Evolutionary conservation across 1,139 yeast species (phyloP).

Genomic region (Magnusiomyces sp.): DNA sequence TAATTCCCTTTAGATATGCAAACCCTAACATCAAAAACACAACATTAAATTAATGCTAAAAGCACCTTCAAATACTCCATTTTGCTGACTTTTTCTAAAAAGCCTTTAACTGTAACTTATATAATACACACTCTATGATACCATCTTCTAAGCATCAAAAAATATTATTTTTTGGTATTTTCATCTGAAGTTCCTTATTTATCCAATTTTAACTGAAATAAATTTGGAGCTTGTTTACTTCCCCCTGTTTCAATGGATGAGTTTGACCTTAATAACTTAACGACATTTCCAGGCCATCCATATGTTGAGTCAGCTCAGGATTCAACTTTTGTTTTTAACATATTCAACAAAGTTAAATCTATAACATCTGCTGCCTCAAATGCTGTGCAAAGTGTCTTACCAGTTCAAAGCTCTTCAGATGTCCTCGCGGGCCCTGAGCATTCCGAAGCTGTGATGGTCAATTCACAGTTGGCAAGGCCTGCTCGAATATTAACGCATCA

Average conservation of each 20-base stretch:
- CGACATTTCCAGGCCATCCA: conserved; percentile 25
- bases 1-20: too few relatives aligned
- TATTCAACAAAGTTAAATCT: conserved; percentile 23
- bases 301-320: conserved; percentile 21
- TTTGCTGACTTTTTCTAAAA: too few relatives aligned
- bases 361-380: conserved; percentile 24
- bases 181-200: too few relatives aligned
- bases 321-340: conserved; percentile 19
- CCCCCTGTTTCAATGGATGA: not conserved
- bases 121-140: too few relatives aligned
- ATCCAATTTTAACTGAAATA: too few relatives aligned
- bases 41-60: too few relatives aligned
- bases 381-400: conserved; percentile 24
- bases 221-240: too few relatives aligned
- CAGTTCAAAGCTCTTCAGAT: conserved; percentile 1
- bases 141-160: too few relatives aligned
- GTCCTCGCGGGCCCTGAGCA: not conserved
- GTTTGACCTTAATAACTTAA: conserved; percentile 13
- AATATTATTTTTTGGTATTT: too few relatives aligned
- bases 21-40: too few relatives aligned
- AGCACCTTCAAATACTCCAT: too few relatives aligned
- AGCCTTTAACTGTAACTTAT: too few relatives aligned
- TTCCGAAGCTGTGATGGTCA: not conserved
- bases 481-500: not conserved
- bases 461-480: conserved; percentile 1